phyloP scores from a whole-genome alignment of 257 asterid species.

The Solanum okadae region DNA sequence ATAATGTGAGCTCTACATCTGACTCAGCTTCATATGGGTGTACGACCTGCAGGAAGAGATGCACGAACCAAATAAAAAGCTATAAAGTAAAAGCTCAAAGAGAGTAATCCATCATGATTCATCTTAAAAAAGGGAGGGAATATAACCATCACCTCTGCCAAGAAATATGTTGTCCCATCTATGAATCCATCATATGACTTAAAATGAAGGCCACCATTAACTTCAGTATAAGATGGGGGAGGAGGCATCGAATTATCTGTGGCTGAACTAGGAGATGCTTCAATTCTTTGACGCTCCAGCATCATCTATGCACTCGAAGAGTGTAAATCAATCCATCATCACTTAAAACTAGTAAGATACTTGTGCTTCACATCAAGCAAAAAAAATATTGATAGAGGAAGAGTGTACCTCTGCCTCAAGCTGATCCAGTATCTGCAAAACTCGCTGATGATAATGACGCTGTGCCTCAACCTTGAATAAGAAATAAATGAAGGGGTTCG shows the following conservation, averaged over 20 bases:
- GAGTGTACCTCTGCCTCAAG: conserved; percentile 58
- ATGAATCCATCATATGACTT: conserved; percentile 21
- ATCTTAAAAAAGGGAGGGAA: background rate
- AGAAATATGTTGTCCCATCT: conserved; percentile 49
- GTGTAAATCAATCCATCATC: background rate
- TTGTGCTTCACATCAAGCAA: background rate
- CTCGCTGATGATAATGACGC: conserved; percentile 46
- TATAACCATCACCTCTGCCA: conserved; percentile 49
- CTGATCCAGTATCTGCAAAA: conserved; percentile 55
- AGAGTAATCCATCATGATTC: background rate
- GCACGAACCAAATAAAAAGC: background rate
- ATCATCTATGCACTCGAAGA: conserved; percentile 35
- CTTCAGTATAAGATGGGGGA: conserved; percentile 25
- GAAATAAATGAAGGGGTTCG: background rate
- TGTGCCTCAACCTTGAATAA: conserved; percentile 59
- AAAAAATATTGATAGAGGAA: background rate
- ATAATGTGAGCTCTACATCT: conserved; percentile 51
- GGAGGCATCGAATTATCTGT: conserved; percentile 16
- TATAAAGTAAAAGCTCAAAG: background rate
- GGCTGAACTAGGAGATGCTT: conserved; percentile 26
- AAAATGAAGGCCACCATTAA: conserved; percentile 21
- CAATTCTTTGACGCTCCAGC: conserved; percentile 39
- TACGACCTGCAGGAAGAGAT: conserved; percentile 34
- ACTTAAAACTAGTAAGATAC: background rate
- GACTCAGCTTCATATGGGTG: conserved; percentile 66